phyloP scores from a whole-genome alignment of 2,329 filamentous ascomycete genomes.

The Talaromyces albobiverticillius region DNA sequence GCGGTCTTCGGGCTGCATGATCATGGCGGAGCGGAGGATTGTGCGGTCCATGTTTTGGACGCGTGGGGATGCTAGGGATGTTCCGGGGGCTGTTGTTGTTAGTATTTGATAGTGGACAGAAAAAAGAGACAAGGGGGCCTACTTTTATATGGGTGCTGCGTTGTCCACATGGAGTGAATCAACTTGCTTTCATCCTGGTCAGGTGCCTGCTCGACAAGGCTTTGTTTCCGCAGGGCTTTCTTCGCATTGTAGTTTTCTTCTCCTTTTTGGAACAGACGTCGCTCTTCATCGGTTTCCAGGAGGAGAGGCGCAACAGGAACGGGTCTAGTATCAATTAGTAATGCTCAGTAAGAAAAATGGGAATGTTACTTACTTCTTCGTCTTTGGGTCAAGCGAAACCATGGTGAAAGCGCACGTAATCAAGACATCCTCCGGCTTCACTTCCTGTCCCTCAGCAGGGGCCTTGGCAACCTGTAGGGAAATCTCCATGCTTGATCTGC shows the following conservation, averaged over 20 bases:
- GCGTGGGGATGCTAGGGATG: constrained; percentile 56
- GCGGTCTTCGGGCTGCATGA: constrained; percentile 73
- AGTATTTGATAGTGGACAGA: not conserved
- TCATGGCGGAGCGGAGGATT: constrained; percentile 62
- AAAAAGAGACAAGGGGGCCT: constrained; percentile 18
- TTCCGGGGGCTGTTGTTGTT: constrained; percentile 50
- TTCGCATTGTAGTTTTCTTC: constrained; percentile 66
- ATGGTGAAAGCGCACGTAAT: constrained; percentile 75
- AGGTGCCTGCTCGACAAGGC: constrained; percentile 64
- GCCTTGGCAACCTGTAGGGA: constrained; percentile 71
- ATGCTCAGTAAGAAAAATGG: not conserved
- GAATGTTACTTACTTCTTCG: constrained; percentile 53
- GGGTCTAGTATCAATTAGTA: constrained; percentile 42
- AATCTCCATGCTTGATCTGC: constrained; percentile 70
- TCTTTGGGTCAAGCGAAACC: constrained; percentile 68
- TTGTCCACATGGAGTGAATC: constrained; percentile 72
- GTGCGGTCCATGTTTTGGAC: constrained; percentile 63
- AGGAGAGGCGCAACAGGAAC: constrained; percentile 61
- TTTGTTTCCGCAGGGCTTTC: constrained; percentile 59
- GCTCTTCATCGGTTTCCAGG: constrained; percentile 64
- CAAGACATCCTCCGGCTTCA: constrained; percentile 59
- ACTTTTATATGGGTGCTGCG: constrained; percentile 62
- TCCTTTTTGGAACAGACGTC: constrained; percentile 59
- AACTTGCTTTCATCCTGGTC: constrained; percentile 69
- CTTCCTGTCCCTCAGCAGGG: constrained; percentile 54